phyloP scores from a whole-genome alignment of 805 yeast species.

The Brettanomyces anomalus region DNA sequence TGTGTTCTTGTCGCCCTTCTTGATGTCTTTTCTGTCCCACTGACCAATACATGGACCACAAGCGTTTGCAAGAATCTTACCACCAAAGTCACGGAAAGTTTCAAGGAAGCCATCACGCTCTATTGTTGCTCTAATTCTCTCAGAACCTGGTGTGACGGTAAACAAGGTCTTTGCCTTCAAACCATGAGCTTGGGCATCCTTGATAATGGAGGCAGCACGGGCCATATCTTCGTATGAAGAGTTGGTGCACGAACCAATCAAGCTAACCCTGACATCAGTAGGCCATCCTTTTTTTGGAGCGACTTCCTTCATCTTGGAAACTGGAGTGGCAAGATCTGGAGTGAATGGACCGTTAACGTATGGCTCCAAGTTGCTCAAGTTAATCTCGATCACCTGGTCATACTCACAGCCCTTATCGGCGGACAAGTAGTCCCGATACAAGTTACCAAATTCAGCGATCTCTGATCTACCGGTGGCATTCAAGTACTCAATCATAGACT shows the following conservation, averaged over 20 bases:
- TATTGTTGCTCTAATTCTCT: constrained; percentile 94
- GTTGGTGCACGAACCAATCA: constrained; percentile 97
- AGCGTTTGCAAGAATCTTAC: constrained; percentile 89
- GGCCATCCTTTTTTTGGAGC: constrained; percentile 82
- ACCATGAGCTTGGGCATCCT: constrained; percentile 81
- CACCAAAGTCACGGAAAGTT: constrained; percentile 80
- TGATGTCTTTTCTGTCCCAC: constrained; percentile 89
- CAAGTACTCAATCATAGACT: constrained; percentile 46
- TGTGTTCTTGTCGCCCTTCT: constrained; percentile 61
- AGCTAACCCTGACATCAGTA: constrained; percentile 74
- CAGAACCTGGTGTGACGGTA: constrained; percentile 97
- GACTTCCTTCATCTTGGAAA: constrained; percentile 68
- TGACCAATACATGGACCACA: constrained; percentile 99
- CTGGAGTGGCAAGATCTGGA: constrained; percentile 93
- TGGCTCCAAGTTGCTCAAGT: constrained; percentile 83
- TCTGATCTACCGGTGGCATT: constrained; percentile 76
- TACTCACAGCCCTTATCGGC: constrained; percentile 89
- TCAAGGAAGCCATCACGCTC: constrained; percentile 88
- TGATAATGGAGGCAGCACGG: constrained; percentile 83
- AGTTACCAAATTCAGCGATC: constrained; percentile 66
- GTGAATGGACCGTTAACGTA: constrained; percentile 97
- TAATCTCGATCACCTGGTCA: constrained; percentile 86
- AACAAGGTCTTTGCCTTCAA: constrained; percentile 85
- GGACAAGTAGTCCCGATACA: constrained; percentile 42
- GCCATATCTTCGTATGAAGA: constrained; percentile 98